These are phyloP conservation scores for Graphiopsis chlorocephala DNA, from an alignment of 2,329 filamentous ascomycete genomes.

Conservation along the genomic window DNA sequence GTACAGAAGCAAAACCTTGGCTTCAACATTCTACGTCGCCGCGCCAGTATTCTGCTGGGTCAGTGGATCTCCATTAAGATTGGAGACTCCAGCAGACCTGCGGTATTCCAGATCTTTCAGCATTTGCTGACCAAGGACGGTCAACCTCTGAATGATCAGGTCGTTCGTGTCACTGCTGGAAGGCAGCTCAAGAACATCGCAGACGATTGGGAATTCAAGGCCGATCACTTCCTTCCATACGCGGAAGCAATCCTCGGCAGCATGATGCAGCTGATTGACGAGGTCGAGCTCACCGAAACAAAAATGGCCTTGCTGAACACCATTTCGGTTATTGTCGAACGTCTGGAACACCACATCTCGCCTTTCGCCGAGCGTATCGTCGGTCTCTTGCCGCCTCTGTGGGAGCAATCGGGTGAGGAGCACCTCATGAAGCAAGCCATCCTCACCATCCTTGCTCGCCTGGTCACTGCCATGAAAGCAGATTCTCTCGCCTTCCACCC, in stretches of 20 bases:
- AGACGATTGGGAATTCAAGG: slow-evolving; percentile 79
- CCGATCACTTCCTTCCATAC: slow-evolving; percentile 72
- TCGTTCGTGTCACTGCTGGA: slow-evolving; percentile 87
- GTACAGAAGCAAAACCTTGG: slow-evolving; percentile 65
- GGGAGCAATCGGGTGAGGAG: slow-evolving; percentile 81
- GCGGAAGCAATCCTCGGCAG: slow-evolving; percentile 69
- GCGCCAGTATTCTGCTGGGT: slow-evolving; percentile 83
- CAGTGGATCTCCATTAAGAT: slow-evolving; percentile 85
- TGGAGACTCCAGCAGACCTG: slow-evolving; percentile 62
- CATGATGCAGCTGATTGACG: slow-evolving; percentile 73
- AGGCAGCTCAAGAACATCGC: slow-evolving; percentile 77
- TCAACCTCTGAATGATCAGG: slow-evolving; percentile 72
- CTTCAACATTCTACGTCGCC: slow-evolving; percentile 79
- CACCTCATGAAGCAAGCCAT: slow-evolving; percentile 94
- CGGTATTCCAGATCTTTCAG: slow-evolving; percentile 85
- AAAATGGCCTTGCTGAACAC: slow-evolving; percentile 89
- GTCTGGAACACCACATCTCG: slow-evolving; percentile 71
- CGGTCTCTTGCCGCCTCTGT: slow-evolving; percentile 72
- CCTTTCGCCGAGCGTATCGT: slow-evolving; percentile 78
- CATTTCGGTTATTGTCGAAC: slow-evolving; percentile 73
- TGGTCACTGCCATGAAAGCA: slow-evolving; percentile 81
- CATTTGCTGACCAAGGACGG: slow-evolving; percentile 79
- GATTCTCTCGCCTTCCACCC: slow-evolving; percentile 75
- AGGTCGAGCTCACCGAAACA: slow-evolving; percentile 79
- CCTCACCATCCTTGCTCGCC: slow-evolving; percentile 75